Evolutionary conservation across 2,329 filamentous ascomycete species (phyloP).

Genomic region (Periconia sp.): DNA sequence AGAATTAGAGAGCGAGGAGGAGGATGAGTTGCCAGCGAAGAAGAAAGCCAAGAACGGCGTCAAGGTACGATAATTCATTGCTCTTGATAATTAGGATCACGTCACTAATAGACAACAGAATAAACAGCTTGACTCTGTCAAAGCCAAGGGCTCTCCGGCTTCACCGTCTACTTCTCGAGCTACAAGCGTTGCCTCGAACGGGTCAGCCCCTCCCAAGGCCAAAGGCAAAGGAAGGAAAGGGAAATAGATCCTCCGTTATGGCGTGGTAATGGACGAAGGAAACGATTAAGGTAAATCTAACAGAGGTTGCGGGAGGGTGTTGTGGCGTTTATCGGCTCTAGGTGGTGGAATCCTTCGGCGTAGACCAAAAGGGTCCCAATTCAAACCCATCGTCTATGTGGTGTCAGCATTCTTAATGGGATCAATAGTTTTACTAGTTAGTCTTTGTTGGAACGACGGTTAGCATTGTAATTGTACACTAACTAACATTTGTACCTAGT

Average conservation of each 20-base stretch:
- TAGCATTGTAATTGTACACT: background rate
- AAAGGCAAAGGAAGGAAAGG: conserved; percentile 54
- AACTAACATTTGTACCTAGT: background rate
- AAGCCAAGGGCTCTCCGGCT: conserved; percentile 71
- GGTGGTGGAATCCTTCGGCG: background rate
- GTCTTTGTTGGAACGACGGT: background rate
- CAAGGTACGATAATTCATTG: conserved; percentile 64
- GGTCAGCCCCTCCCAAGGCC: conserved; percentile 54
- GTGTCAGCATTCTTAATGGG: background rate
- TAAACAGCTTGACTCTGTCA: conserved; percentile 88
- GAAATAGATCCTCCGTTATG: conserved; percentile 30
- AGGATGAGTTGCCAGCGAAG: conserved; percentile 79
- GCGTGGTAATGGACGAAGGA: background rate
- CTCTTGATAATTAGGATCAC: background rate
- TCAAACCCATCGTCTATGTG: background rate
- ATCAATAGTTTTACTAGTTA: background rate
- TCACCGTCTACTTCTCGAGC: conserved; percentile 80
- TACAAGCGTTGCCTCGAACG: conserved; percentile 81
- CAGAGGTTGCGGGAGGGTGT: conserved; percentile 1
- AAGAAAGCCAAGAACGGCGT: conserved; percentile 91
- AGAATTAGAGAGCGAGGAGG: conserved; percentile 76
- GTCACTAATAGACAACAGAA: conserved; percentile 62
- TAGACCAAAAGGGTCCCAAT: background rate
- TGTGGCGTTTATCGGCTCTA: conserved; percentile 3
- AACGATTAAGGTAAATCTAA: background rate